Evolutionary conservation across 805 yeast genomes (phyloP).

Genomic region (Candida takata): DNA sequence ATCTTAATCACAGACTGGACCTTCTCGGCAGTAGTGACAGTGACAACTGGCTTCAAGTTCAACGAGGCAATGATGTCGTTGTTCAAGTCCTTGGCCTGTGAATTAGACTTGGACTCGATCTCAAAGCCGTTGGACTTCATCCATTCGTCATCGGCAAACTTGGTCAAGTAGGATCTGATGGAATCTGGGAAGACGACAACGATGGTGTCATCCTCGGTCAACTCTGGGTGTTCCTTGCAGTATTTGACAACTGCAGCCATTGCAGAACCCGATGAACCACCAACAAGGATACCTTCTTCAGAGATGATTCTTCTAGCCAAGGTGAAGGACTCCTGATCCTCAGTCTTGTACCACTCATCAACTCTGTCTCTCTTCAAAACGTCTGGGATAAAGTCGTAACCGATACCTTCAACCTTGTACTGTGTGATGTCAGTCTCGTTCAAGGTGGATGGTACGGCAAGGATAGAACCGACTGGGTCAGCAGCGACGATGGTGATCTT

Average conservation of each 20-base stretch:
- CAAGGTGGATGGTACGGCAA: conserved; percentile 71
- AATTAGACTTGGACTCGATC: conserved; percentile 42
- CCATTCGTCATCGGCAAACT: conserved; percentile 90
- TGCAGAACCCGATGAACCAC: conserved; percentile 87
- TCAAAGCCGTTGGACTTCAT: conserved; percentile 68
- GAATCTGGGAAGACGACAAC: conserved; percentile 85
- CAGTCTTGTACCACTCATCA: conserved; percentile 82
- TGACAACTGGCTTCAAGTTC: conserved; percentile 72
- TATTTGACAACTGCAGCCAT: conserved; percentile 71
- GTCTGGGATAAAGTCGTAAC: conserved; percentile 82
- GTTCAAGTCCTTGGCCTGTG: conserved; percentile 37
- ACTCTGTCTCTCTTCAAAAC: conserved; percentile 61
- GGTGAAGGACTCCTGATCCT: conserved; percentile 71
- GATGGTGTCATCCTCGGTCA: conserved; percentile 66
- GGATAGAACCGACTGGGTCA: conserved; percentile 81
- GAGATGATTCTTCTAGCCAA: conserved; percentile 75
- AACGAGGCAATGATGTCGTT: conserved; percentile 61
- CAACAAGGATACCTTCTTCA: conserved; percentile 82
- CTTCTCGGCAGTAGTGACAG: conserved; percentile 55
- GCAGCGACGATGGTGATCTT: conserved; percentile 65
- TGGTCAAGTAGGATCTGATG: conserved; percentile 77
- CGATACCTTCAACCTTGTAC: conserved; percentile 86
- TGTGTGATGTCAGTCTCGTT: conserved; percentile 46
- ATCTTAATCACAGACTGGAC: conserved; percentile 60
- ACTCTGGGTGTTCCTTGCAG: conserved; percentile 48